Base-by-base conservation (phyloP, 495 filamentous ascomycete species). In the Penicillium lividum region DNA sequence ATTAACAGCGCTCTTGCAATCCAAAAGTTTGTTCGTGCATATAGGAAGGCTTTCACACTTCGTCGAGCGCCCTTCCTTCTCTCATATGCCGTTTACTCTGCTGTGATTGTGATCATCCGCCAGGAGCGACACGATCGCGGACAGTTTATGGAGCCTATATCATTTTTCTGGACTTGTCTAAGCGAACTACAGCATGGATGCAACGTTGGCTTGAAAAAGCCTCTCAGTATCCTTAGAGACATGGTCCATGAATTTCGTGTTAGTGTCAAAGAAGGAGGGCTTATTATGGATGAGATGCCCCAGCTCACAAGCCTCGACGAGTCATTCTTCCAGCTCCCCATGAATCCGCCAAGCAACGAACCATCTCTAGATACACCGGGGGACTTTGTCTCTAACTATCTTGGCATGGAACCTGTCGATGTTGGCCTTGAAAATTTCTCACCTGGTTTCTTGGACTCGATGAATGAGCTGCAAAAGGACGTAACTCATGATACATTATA, bases 41-140 rank as follows among this genome's bases (percentile, higher is more conserved):
- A 63, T 29, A 52, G 55, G 13, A 30, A 50, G 16, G 53, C 60
- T 13, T 63, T 67, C 28, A 60, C 64, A 1, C 54, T 63, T 11
- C 45, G 60, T 42, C 60, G 64, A 13, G 64, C 60, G 6, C 64
- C 51, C 3, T 67, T 58, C 25, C 46, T 51, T 15, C 54, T 67
- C 15, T 67, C 64, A 3, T 67, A 67, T 29, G 60, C 60, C 5
- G 56, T 36, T 3, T 66, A 59, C 27, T 57, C 48, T n/a, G 63
- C 63, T 0, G 59, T 54, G 2, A 47, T 56, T 45, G 51, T 66
- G 29, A 29, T 62, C 6, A 34, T 59, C 11, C 57, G 56, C 15
- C 56, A 59, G n/a, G 44, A 45, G 1, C 29, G 46, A 13, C 56
- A 59, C 8, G 48, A 59, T 28, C 44, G 43, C 22, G 42, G 38